These are phyloP conservation scores for Glomus cerebriforme DNA, from an alignment of 192 early-diverging fungal species.

Conservation along the genomic window DNA sequence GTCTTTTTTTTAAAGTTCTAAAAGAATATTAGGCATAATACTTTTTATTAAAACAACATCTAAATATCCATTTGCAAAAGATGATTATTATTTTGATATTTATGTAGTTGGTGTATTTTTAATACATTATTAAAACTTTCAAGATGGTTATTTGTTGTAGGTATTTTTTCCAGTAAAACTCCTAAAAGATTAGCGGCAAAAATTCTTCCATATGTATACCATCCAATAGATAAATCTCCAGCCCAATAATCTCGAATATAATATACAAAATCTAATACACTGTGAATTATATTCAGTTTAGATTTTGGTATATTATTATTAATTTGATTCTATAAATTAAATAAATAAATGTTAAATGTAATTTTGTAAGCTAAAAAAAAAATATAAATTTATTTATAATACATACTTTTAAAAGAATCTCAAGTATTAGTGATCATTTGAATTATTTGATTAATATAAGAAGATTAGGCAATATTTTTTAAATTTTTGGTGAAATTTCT, in stretches of 20 bases:
- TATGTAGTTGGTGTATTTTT: neutral
- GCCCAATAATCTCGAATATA: neutral
- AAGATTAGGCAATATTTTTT: too few relatives aligned
- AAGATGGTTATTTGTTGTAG: conserved; percentile 7
- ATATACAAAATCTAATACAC: neutral
- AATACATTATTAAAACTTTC: neutral
- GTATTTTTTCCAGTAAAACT: neutral
- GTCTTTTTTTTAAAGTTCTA: too few relatives aligned
- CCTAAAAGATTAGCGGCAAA: neutral
- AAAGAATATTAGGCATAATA: too few relatives aligned
- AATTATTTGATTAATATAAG: too few relatives aligned
- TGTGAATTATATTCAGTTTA: neutral
- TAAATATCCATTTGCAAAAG: neutral
- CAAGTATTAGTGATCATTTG: too few relatives aligned
- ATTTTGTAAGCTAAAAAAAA: too few relatives aligned
- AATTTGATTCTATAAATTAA: too few relatives aligned
- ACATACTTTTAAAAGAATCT: too few relatives aligned
- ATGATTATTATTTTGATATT: neutral
- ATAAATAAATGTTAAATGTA: too few relatives aligned
- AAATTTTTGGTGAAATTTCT: neutral
- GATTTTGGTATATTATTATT: neutral
- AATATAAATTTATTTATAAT: too few relatives aligned
- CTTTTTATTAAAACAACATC: too few relatives aligned
- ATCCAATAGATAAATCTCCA: neutral
- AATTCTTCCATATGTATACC: neutral